Evolutionary conservation across 2,329 filamentous ascomycete genomes (phyloP), one percentile per base, ranked within the genome.

Genomic region (Teratosphaeria nubilosa): DNA sequence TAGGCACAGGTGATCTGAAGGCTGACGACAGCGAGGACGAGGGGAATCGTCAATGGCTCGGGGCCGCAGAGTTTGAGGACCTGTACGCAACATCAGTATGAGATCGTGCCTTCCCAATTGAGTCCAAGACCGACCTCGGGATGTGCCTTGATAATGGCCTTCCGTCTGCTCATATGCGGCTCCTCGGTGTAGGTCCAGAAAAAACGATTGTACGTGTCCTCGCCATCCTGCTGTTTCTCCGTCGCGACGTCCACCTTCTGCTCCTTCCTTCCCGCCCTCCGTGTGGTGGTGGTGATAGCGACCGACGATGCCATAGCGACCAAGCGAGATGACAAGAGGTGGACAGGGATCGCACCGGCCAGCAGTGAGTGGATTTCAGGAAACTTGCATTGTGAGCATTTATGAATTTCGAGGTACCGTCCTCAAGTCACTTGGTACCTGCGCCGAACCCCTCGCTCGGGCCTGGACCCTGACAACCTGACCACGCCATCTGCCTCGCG

Each of bases 141-240:
- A 72, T 99, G 92, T 57, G 92, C 91, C 78, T 96, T 97, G 76
- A 99, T 97, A 68, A 99, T 99, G 62, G 91, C 90, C 67, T 92
- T 84, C 58, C 94, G 84, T 66, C 94, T 82, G 32, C 92, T 94
- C 66, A 91, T 85, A 75, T 99, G 94, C 62, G 94, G 94, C 76
- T 99, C 94, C 74, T 99, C 94, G 10, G 94, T 96, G 72, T 99
- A 97, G 48, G 94, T 96, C 94, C 95, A 97, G 78, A 95, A 96
- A 80, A 97, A 97, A 14, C 48, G 56, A 52, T 60, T 45, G n/a
- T 58, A 30, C 37, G 30, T 55, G 37, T 61, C 56, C 10, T 57
- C 53, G 11, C 20, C 54, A 20, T 58, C 56, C 22, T 51, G n/a
- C 45, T 30, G 27, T 30, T 30, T 30, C 27, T 20, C 6, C 5